phyloP scores from a whole-genome alignment of 2,329 filamentous ascomycete genomes.

The Blastomyces parvus region DNA sequence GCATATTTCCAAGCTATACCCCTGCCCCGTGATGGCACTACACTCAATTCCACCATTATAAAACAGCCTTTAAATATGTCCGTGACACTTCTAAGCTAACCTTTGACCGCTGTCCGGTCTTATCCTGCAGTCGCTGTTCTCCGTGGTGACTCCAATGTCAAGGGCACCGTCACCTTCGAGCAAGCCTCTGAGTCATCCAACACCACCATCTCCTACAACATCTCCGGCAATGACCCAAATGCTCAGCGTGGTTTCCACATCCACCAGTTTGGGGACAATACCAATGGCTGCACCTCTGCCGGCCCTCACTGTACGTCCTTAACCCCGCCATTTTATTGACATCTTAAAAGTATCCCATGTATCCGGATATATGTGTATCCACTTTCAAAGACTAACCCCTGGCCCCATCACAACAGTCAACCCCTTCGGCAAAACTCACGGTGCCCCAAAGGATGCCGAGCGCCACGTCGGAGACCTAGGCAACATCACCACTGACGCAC shows the following conservation, averaged over 20 bases:
- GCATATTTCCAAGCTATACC: constrained; percentile 2
- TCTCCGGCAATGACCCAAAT: constrained; percentile 85
- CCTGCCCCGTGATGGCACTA: background rate
- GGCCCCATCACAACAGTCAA: constrained; percentile 58
- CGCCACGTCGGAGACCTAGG: constrained; percentile 97
- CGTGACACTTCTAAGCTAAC: background rate
- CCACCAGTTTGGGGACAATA: constrained; percentile 99
- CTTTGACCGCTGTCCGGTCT: background rate
- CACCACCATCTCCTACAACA: constrained; percentile 86
- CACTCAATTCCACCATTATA: constrained; percentile 9
- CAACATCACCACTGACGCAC: constrained; percentile 89
- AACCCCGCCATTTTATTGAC: background rate
- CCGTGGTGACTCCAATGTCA: constrained; percentile 94
- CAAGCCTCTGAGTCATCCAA: constrained; percentile 71
- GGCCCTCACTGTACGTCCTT: constrained; percentile 80
- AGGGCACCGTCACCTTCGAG: constrained; percentile 90
- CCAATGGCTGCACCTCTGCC: constrained; percentile 97
- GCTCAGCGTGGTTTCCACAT: constrained; percentile 97
- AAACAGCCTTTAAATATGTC: background rate
- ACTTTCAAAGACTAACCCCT: background rate
- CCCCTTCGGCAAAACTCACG: constrained; percentile 86
- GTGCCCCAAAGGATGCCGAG: constrained; percentile 67
- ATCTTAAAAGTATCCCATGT: background rate
- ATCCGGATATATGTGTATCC: background rate
- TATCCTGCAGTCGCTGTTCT: constrained; percentile 69